These are phyloP conservation scores for Terfezia boudieri DNA, from an alignment of 495 filamentous ascomycete species.

Conservation along the genomic window DNA sequence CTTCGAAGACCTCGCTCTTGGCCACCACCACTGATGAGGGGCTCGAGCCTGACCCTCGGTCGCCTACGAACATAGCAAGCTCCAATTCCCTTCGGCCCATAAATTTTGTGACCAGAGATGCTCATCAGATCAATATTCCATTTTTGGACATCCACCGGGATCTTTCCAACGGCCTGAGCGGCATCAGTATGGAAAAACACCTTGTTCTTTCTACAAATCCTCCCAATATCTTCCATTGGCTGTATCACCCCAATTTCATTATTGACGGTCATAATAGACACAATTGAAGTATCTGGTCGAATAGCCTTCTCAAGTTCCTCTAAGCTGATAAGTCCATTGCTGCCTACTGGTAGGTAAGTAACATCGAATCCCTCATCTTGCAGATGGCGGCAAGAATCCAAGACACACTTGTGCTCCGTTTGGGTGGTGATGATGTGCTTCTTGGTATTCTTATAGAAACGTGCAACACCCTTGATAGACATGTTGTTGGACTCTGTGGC, in stretches of 20 bases:
- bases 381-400: constrained; percentile 88
- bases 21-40: constrained; percentile 86
- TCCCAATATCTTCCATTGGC: constrained; percentile 79
- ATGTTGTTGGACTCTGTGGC: constrained; percentile 99
- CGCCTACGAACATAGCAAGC: constrained; percentile 86
- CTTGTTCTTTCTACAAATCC: constrained; percentile 74
- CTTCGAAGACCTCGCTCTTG: constrained; percentile 88
- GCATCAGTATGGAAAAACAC: constrained; percentile 97
- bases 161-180: constrained; percentile 93
- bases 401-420: constrained; percentile 96
- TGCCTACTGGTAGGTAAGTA: constrained; percentile 79
- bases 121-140: constrained; percentile 97
- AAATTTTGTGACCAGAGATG: constrained; percentile 97
- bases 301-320: constrained; percentile 76
- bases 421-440: constrained; percentile 94
- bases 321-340: constrained; percentile 63
- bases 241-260: constrained; percentile 98
- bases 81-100: constrained; percentile 91
- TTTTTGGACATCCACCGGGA: constrained; percentile 85
- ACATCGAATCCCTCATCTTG: constrained; percentile 93
- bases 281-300: constrained; percentile 69
- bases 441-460: constrained; percentile 94
- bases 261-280: constrained; percentile 97
- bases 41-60: constrained; percentile 81
- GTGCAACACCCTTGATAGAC: constrained; percentile 92